Percentiles rank a stretch among this genome's conserved stretches.
Conservation (phyloP, 176 grass and related monocot species). For the Zoysia pacifica region DNA sequence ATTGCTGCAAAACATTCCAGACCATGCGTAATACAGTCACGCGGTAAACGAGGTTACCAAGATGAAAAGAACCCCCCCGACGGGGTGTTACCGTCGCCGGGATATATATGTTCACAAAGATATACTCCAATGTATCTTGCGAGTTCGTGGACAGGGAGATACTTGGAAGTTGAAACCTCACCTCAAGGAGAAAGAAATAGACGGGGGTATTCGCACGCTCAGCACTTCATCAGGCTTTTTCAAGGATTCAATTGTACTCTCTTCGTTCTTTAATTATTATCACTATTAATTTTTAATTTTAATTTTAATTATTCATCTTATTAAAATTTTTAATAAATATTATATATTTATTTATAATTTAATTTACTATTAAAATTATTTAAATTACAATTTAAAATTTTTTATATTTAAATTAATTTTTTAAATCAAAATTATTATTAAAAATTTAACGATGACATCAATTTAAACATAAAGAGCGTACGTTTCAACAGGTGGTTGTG, state of each 20-base stretch:
- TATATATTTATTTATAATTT: too few species aligned
- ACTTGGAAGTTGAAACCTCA: background rate
- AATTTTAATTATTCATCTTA: too few species aligned
- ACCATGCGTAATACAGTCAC: background rate
- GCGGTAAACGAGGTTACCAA: background rate
- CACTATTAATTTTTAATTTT: too few species aligned
- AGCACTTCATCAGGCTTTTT: background rate
- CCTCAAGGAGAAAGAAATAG: background rate
- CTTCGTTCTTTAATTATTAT: too few species aligned
- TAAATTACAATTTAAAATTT: too few species aligned
- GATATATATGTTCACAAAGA: background rate
- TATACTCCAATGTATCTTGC: background rate
- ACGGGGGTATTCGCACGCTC: constrained; percentile 11
- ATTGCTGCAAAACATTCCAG: background rate
- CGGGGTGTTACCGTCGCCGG: background rate
- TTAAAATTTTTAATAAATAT: too few species aligned
- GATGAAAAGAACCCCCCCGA: background rate
- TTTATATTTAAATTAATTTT: too few species aligned
- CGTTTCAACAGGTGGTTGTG: constrained; percentile 15
- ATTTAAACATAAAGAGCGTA: too few species aligned
- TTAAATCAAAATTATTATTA: too few species aligned
- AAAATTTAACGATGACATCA: too few species aligned
- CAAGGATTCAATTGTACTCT: background rate
- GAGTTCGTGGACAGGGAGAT: background rate
- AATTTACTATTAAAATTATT: too few species aligned